A percentile compares a stretch with the other conserved stretches of the same genome.
Conservation (phyloP, 257 asterid species). For the Datura wrightii region DNA sequence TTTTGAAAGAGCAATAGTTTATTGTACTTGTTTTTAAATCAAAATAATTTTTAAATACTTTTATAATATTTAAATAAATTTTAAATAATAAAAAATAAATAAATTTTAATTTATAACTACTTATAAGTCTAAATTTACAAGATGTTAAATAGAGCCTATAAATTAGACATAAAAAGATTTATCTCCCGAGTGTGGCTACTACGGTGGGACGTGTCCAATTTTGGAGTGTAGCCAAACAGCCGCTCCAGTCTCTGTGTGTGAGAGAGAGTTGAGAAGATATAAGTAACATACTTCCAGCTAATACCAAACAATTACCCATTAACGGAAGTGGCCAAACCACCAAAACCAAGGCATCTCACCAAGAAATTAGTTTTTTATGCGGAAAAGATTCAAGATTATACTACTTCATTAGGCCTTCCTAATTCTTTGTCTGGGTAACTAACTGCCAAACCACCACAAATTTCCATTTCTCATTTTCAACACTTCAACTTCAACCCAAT, state of each 20-base stretch:
- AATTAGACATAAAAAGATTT: no score
- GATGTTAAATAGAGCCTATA: no score
- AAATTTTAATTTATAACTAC: no score
- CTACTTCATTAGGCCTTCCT: not conserved
- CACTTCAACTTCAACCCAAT: not conserved
- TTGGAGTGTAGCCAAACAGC: constrained; percentile 11
- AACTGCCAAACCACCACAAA: constrained; percentile 26
- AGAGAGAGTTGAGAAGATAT: not conserved
- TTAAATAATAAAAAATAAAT: no score
- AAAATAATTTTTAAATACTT: no score
- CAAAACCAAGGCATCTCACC: not conserved
- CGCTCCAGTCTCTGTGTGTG: not conserved
- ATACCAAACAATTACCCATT: not conserved
- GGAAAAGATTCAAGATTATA: not conserved
- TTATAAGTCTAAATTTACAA: no score
- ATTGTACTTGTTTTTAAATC: no score
- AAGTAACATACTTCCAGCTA: constrained; percentile 24
- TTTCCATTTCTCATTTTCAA: not conserved
- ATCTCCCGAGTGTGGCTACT: not conserved
- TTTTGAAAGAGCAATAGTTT: no score
- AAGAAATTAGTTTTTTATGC: not conserved
- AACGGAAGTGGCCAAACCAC: constrained; percentile 37
- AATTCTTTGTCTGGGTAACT: not conserved
- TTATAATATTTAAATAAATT: no score
- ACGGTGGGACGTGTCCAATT: constrained; percentile 23